These are phyloP conservation scores for Brassica rapa DNA, from an alignment of 345 rosid species.

Conservation along the genomic window DNA sequence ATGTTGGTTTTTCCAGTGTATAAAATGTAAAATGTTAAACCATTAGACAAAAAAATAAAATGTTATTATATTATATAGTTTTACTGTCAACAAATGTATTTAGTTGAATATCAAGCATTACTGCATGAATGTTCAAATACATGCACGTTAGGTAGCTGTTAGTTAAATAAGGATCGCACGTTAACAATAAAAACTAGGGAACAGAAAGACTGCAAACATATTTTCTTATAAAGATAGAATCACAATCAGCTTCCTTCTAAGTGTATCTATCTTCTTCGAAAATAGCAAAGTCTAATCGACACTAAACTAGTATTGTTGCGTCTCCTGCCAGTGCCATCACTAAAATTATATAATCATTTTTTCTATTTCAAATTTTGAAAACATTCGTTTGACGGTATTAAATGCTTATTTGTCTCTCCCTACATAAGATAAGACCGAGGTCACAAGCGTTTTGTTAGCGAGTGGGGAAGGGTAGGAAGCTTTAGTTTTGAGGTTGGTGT, in stretches of 20 bases:
- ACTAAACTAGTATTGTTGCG: neutral
- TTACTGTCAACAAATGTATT: too few relatives aligned
- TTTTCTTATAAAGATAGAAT: too few relatives aligned
- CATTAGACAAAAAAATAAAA: too few relatives aligned
- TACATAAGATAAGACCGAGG: neutral
- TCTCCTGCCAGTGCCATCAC: neutral
- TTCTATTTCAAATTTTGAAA: neutral
- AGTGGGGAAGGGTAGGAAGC: constrained; percentile 29
- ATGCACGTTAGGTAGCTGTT: too few relatives aligned
- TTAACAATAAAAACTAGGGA: too few relatives aligned
- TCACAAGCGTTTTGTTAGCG: constrained; percentile 23
- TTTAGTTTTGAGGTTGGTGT: constrained; percentile 38
- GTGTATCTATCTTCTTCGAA: neutral
- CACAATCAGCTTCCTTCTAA: too few relatives aligned
- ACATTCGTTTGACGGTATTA: neutral
- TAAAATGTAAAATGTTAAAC: too few relatives aligned
- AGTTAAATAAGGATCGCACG: too few relatives aligned
- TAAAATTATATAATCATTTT: neutral
- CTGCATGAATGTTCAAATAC: too few relatives aligned
- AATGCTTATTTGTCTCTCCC: neutral
- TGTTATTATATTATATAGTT: too few relatives aligned
- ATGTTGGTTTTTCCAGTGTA: neutral
- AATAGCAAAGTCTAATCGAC: neutral
- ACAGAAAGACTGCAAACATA: too few relatives aligned
- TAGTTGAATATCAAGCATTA: too few relatives aligned